Conservation (phyloP, 176 grass and related monocot genomes). For the Oryza glaberrima region DNA sequence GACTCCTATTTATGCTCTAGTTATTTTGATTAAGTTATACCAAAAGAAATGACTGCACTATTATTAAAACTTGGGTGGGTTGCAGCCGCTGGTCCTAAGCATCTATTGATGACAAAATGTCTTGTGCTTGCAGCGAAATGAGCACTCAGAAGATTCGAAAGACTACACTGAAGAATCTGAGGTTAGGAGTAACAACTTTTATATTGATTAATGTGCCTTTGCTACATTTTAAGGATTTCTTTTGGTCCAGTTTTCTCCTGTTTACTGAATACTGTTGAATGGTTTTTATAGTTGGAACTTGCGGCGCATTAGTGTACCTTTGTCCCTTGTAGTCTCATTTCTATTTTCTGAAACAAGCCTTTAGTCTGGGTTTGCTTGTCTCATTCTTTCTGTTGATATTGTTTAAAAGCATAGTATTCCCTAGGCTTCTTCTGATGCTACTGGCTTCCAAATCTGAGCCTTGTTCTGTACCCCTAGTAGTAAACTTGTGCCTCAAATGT, state of each 20-base stretch:
- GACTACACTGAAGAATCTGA: slow-evolving; percentile 51
- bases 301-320: background rate
- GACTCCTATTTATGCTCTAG: background rate
- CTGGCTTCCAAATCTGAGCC: slow-evolving; percentile 3
- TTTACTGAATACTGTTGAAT: background rate
- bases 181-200: slow-evolving; percentile 42
- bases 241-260: slow-evolving; percentile 13
- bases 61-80: background rate
- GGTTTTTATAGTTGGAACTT: background rate
- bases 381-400: background rate
- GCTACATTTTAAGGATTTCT: slow-evolving; percentile 1
- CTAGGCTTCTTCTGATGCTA: background rate
- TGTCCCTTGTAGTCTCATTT: background rate
- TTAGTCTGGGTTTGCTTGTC: background rate
- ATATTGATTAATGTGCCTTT: slow-evolving; percentile 5
- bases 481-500: background rate
- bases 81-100: slow-evolving; percentile 14
- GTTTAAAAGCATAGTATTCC: background rate
- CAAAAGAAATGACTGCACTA: background rate
- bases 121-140: slow-evolving; percentile 48
- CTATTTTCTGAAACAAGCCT: background rate
- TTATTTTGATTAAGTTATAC: background rate
- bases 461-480: background rate
- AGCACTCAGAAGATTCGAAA: slow-evolving; percentile 43
- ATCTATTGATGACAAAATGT: slow-evolving; percentile 16